Percentiles rank a stretch among this genome's conserved stretches.
phyloP scores from a whole-genome alignment of 2,329 filamentous ascomycete genomes.

The Penicillium aurantiogriseum region DNA sequence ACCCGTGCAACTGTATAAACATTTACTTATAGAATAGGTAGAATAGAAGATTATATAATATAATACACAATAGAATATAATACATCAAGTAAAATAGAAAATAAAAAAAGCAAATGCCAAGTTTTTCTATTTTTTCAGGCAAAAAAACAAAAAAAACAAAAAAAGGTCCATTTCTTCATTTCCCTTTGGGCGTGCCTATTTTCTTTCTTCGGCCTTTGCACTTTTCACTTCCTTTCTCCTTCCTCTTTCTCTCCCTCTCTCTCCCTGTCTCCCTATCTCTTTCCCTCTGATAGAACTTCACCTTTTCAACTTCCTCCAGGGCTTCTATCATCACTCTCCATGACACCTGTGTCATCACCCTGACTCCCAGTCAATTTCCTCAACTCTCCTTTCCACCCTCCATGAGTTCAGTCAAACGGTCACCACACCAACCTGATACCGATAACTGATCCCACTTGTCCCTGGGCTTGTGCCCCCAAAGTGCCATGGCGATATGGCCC shows the following conservation, averaged over 20 bases:
- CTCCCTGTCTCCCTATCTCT: conserved; percentile 13
- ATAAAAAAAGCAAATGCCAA: conserved; percentile 8
- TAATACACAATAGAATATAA: neutral
- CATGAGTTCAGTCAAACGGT: conserved; percentile 29
- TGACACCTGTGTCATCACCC: neutral
- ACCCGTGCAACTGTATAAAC: conserved; percentile 12
- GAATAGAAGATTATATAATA: neutral
- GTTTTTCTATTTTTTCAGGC: conserved; percentile 12
- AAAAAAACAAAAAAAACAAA: conserved; percentile 5
- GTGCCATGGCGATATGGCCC: conserved; percentile 75
- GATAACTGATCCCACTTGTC: conserved; percentile 21
- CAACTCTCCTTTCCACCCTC: conserved; percentile 12
- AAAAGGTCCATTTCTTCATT: conserved; percentile 1
- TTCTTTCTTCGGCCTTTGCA: neutral
- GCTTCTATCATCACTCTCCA: neutral
- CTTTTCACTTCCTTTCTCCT: conserved; percentile 10
- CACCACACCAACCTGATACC: conserved; percentile 16
- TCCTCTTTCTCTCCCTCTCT: conserved; percentile 10
- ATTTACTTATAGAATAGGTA: neutral
- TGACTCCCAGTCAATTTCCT: neutral
- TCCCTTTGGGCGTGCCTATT: neutral
- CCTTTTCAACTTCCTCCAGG: conserved; percentile 10
- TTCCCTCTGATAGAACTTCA: conserved; percentile 1
- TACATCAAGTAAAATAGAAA: neutral
- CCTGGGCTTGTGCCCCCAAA: conserved; percentile 15